These are phyloP conservation scores for Lactarius tabidus DNA, from an alignment of 768 basidiomycete genomes.

Conservation along the genomic window DNA sequence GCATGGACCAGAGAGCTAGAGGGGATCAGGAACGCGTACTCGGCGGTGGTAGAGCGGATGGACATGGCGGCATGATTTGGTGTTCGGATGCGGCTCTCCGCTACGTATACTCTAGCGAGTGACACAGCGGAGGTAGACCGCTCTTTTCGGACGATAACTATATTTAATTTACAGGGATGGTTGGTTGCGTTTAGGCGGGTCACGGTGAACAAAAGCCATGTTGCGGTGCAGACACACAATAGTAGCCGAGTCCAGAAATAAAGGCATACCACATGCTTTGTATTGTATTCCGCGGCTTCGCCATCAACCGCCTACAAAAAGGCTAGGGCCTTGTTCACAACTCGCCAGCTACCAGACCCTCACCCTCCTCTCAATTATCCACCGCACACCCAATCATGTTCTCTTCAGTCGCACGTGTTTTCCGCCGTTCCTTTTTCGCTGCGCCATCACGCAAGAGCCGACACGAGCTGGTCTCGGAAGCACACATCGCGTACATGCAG, in stretches of 20 bases:
- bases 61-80: constrained; percentile 12
- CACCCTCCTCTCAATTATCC: background rate
- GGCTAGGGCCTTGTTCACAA: background rate
- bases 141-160: constrained; percentile 10
- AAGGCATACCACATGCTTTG: background rate
- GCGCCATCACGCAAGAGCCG: constrained; percentile 10
- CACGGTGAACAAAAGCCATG: background rate
- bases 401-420: constrained; percentile 15
- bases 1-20: constrained; percentile 51
- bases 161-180: constrained; percentile 5
- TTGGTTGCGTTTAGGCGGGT: background rate
- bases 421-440: constrained; percentile 13
- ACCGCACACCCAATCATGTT: constrained; percentile 4
- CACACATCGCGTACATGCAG: constrained; percentile 11
- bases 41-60: constrained; percentile 28
- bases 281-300: background rate
- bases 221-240: background rate
- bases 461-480: constrained; percentile 21
- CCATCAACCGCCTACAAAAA: background rate
- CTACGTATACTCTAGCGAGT: background rate
- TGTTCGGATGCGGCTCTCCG: background rate
- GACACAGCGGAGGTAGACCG: background rate
- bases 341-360: background rate
- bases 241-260: background rate
- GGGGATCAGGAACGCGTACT: constrained; percentile 42